These are phyloP conservation scores for Solanum dulcamara DNA, from an alignment of 257 asterid species.

Conservation along the genomic window DNA sequence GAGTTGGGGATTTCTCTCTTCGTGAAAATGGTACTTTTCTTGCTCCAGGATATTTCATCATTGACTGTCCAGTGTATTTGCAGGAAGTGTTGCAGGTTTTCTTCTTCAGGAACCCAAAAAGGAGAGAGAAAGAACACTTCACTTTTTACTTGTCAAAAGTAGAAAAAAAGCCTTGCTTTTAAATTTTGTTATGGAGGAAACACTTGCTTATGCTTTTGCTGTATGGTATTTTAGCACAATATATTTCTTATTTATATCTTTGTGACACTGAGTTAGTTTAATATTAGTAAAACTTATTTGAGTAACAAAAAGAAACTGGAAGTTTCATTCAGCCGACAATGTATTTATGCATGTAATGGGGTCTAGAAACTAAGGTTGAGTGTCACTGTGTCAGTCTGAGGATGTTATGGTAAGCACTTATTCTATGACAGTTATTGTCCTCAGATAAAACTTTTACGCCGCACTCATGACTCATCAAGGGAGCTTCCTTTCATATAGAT, in stretches of 20 bases:
- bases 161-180: background rate
- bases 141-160: background rate
- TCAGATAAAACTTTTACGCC: background rate
- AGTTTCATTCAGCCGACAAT: background rate
- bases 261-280: background rate
- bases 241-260: background rate
- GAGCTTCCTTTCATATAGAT: background rate
- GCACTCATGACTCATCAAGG: background rate
- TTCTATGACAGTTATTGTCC: background rate
- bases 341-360: background rate
- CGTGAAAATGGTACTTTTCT: conserved; percentile 66
- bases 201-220: background rate
- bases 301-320: background rate
- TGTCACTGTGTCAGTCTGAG: background rate
- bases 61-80: background rate
- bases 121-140: background rate
- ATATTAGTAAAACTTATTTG: background rate
- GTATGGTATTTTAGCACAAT: background rate
- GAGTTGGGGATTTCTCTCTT: conserved; percentile 56
- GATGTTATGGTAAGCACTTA: background rate
- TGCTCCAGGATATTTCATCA: background rate
- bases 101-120: background rate
- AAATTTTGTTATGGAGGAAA: background rate
- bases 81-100: background rate
- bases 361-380: background rate